phyloP scores from a whole-genome alignment of 2,329 filamentous ascomycete species.

The Polychaeton citri region DNA sequence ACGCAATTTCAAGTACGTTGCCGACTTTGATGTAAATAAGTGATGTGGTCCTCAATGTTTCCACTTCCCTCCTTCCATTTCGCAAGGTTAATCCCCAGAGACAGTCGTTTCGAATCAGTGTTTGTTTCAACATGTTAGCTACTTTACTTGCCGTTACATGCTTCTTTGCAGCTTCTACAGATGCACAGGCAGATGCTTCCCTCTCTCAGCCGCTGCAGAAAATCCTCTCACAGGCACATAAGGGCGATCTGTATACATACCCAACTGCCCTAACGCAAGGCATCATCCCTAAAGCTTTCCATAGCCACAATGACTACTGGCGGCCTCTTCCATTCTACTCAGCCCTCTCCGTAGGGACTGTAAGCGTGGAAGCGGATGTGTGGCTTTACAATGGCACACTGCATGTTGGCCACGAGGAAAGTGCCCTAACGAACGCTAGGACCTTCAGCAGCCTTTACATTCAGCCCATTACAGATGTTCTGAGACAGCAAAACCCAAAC shows the following conservation, averaged over 20 bases:
- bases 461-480: conserved; percentile 43
- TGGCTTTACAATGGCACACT: conserved; percentile 42
- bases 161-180: too few species aligned
- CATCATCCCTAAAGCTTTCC: conserved; percentile 43
- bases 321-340: conserved; percentile 33
- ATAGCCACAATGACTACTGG: conserved; percentile 50
- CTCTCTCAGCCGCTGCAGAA: conserved; percentile 38
- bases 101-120: not conserved
- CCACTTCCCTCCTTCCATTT: conserved; percentile 12
- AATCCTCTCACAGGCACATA: conserved; percentile 42
- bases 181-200: conserved; percentile 22
- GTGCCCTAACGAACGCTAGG: conserved; percentile 36
- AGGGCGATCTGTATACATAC: conserved; percentile 41
- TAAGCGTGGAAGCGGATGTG: conserved; percentile 47
- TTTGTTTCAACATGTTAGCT: too few species aligned
- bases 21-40: too few species aligned
- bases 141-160: too few species aligned
- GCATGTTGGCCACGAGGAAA: conserved; percentile 43
- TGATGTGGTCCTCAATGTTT: too few species aligned
- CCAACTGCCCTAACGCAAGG: conserved; percentile 49
- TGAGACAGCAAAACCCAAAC: conserved; percentile 43
- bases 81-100: not conserved
- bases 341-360: conserved; percentile 44
- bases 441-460: conserved; percentile 48
- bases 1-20: too few species aligned